A percentile compares a stretch with the other conserved stretches of the same genome.
These are phyloP conservation scores for Syncephalastrum contaminatum DNA, from an alignment of 371 early-diverging fungal species.

Conservation along the genomic window DNA sequence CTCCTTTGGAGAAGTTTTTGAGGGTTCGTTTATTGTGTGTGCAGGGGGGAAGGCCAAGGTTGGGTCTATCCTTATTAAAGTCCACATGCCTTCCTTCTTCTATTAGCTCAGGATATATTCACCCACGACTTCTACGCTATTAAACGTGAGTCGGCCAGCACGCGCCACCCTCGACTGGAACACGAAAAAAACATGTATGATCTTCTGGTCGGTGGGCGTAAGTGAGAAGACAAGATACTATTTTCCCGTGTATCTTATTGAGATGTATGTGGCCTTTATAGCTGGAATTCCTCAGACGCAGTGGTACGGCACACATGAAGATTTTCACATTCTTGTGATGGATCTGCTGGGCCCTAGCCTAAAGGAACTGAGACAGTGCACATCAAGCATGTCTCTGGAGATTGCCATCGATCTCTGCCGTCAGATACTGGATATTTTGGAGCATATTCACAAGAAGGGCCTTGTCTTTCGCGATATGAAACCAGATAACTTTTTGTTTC, in stretches of 20 bases:
- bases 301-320: constrained; percentile 93
- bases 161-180: constrained; percentile 47
- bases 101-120: constrained; percentile 44
- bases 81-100: neutral
- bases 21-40: constrained; percentile 36
- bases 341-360: constrained; percentile 96
- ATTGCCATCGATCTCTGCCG: constrained; percentile 54
- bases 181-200: constrained; percentile 54
- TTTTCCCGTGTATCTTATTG: neutral
- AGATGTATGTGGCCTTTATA: constrained; percentile 7
- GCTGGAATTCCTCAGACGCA: constrained; percentile 84
- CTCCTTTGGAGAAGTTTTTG: constrained; percentile 67
- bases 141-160: constrained; percentile 48
- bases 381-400: constrained; percentile 44
- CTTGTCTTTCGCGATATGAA: constrained; percentile 80
- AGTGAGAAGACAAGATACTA: constrained; percentile 11
- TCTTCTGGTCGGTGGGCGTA: constrained; percentile 53
- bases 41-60: neutral
- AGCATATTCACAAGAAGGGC: constrained; percentile 95
- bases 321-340: constrained; percentile 89
- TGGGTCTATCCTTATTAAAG: neutral
- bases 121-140: constrained; percentile 53
- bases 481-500: constrained; percentile 97
- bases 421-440: constrained; percentile 79
- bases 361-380: constrained; percentile 75